A percentile compares a stretch with the other conserved stretches of the same genome.
Evolutionary conservation across 2,329 filamentous ascomycete species (phyloP).

Genomic region (Alternaria hordeiaustralica): DNA sequence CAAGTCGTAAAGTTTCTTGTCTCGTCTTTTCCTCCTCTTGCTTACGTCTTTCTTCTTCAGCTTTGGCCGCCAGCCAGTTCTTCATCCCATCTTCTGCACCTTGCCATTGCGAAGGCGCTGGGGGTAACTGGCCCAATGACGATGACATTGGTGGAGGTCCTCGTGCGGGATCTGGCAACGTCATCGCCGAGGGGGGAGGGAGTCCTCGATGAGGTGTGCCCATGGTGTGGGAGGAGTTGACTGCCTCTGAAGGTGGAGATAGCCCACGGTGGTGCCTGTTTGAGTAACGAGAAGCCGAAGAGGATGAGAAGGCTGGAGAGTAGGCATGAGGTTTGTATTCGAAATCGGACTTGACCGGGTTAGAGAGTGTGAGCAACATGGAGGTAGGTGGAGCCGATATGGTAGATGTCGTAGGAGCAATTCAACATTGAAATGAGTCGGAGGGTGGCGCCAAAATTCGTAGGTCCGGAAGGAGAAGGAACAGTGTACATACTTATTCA

Average conservation of each 20-base stretch:
- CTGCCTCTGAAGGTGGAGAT: slow-evolving; percentile 50
- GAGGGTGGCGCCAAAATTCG: slow-evolving; percentile 35
- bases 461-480: slow-evolving; percentile 43
- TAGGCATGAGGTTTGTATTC: slow-evolving; percentile 59
- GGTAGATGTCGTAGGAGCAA: slow-evolving; percentile 22
- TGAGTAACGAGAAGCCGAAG: slow-evolving; percentile 48
- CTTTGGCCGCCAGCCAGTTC: slow-evolving; percentile 58
- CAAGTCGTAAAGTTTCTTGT: slow-evolving; percentile 57
- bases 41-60: slow-evolving; percentile 61
- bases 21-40: slow-evolving; percentile 62
- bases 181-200: slow-evolving; percentile 61
- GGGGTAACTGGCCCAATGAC: slow-evolving; percentile 52
- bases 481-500: slow-evolving; percentile 48
- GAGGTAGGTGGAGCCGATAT: slow-evolving; percentile 30
- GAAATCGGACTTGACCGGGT: slow-evolving; percentile 56
- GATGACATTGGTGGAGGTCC: slow-evolving; percentile 45
- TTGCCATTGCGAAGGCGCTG: slow-evolving; percentile 57
- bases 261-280: slow-evolving; percentile 50
- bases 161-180: slow-evolving; percentile 56
- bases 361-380: slow-evolving; percentile 61
- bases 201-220: slow-evolving; percentile 60
- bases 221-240: slow-evolving; percentile 54
- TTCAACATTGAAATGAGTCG: slow-evolving; percentile 46
- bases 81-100: slow-evolving; percentile 60
- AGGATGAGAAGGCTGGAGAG: slow-evolving; percentile 51